Conservation (phyloP, 2,329 filamentous ascomycete species). For the Botrytis deweyae region DNA sequence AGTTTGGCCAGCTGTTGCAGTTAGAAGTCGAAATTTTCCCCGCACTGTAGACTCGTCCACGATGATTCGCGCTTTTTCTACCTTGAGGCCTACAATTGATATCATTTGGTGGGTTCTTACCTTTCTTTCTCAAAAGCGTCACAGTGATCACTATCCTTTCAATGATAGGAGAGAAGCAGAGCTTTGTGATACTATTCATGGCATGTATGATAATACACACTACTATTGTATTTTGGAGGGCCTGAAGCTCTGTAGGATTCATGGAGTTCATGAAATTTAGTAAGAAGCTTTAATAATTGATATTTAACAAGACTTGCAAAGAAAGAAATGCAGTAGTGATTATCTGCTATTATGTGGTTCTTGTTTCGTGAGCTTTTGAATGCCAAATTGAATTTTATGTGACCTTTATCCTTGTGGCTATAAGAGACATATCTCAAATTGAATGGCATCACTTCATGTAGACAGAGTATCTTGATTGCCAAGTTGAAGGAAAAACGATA, state of each 20-base stretch:
- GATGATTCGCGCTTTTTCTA: background rate
- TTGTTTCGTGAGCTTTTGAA: background rate
- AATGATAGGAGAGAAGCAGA: background rate
- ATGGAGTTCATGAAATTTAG: background rate
- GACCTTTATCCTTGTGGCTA: background rate
- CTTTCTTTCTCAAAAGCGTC: background rate
- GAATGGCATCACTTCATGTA: background rate
- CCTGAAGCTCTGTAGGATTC: fast-evolving
- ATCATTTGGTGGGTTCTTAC: background rate
- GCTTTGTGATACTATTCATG: background rate
- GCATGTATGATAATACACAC: background rate
- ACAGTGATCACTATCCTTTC: background rate
- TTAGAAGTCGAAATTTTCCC: background rate
- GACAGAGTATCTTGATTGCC: background rate
- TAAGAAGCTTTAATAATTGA: background rate
- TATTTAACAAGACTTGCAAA: background rate
- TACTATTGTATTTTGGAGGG: background rate
- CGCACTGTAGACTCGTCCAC: background rate
- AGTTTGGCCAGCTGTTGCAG: background rate
- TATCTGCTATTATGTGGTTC: background rate
- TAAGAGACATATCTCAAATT: background rate
- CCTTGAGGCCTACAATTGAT: background rate
- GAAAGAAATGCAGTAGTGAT: background rate
- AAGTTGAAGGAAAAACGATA: background rate
- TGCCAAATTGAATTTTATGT: background rate